These are phyloP conservation scores for Przewalskia tangutica DNA, from an alignment of 257 asterid species.

Conservation along the genomic window DNA sequence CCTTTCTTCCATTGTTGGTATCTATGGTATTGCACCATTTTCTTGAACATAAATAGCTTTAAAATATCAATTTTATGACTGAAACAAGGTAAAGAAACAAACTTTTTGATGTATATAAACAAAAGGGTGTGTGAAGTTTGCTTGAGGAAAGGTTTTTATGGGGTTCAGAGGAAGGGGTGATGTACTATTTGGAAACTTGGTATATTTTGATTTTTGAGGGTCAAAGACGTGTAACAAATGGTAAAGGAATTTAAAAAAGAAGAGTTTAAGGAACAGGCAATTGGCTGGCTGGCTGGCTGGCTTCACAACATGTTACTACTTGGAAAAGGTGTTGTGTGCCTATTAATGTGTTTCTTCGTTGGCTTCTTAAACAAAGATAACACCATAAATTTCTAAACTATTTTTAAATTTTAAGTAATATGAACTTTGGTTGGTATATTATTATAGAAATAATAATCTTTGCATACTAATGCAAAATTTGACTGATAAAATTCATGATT, in stretches of 20 bases:
- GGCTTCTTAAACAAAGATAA: background rate
- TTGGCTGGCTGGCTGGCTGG: background rate
- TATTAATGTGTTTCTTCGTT: background rate
- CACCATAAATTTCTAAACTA: too few species aligned
- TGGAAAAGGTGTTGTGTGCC: background rate
- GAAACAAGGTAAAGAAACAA: background rate
- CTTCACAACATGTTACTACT: background rate
- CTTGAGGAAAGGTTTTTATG: background rate
- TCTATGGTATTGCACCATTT: constrained; percentile 10
- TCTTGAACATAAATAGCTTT: background rate
- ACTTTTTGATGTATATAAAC: background rate
- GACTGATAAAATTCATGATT: too few species aligned
- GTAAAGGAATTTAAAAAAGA: background rate
- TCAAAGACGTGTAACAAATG: constrained; percentile 2
- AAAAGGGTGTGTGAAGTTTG: background rate
- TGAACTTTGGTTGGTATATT: too few species aligned
- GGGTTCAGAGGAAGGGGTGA: background rate
- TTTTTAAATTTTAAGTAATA: too few species aligned
- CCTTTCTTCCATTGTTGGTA: constrained; percentile 5
- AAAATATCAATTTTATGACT: background rate
- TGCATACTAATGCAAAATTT: too few species aligned
- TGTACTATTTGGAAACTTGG: constrained; percentile 16
- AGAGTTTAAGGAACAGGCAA: too few species aligned
- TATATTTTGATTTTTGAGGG: background rate
- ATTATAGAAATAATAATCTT: too few species aligned